Conservation (phyloP, 306 rosid species). For the Sicyos baderoa region DNA sequence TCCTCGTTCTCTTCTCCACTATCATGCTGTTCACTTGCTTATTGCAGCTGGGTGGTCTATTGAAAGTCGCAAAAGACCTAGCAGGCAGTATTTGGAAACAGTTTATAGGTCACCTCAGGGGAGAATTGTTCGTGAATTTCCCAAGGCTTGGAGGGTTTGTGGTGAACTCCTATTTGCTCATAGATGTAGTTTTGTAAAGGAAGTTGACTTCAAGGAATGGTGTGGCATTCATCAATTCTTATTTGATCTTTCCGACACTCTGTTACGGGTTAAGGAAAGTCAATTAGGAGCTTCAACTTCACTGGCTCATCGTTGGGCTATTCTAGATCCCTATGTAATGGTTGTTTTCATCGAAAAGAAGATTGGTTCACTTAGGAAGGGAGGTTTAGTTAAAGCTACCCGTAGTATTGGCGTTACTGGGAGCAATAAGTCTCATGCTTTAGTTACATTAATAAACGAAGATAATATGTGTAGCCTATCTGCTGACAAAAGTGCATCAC, state of each 20-base stretch:
- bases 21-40: conserved; percentile 45
- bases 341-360: conserved; percentile 58
- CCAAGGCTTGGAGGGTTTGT: conserved; percentile 79
- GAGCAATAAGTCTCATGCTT: conserved; percentile 23
- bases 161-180: conserved; percentile 61
- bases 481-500: conserved; percentile 28
- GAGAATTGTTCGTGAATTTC: conserved; percentile 58
- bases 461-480: conserved; percentile 15
- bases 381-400: conserved; percentile 60
- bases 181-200: conserved; percentile 28
- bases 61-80: conserved; percentile 67
- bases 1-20: conserved; percentile 57
- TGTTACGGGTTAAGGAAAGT: conserved; percentile 42
- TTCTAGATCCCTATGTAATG: conserved; percentile 77
- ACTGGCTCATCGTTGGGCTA: conserved; percentile 67
- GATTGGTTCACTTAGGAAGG: conserved; percentile 77
- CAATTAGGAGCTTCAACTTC: conserved; percentile 31
- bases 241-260: conserved; percentile 60
- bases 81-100: conserved; percentile 53
- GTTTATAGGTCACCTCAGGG: conserved; percentile 79
- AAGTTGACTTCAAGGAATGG: conserved; percentile 54
- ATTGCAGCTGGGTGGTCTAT: conserved; percentile 68
- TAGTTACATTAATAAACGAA: conserved; percentile 24
- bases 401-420: conserved; percentile 29
- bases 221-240: conserved; percentile 50